Evolutionary conservation across 345 rosid species (phyloP), one percentile per base, ranked within the genome.

Genomic region (Eucalyptus cloeziana): DNA sequence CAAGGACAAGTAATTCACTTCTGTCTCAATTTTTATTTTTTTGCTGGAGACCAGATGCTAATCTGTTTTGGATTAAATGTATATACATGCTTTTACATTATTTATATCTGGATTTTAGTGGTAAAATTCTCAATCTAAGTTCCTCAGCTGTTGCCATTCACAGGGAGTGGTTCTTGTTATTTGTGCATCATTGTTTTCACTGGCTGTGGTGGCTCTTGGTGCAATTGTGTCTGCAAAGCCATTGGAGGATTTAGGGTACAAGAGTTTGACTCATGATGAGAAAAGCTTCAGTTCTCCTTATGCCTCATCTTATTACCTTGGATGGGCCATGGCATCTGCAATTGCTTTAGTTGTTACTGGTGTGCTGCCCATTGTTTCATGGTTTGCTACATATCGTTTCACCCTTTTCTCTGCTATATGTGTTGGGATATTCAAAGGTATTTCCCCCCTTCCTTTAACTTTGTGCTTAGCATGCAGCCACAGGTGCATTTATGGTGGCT

Each of bases 311-410:
- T 95, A 92, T 56, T 98, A 96, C 93, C 93, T 98, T 92, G 99
- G 99, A 76, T 98, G 99, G 99, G 98, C 98, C 76, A 96, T 98
- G 96, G 98, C 99, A 88, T 94, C 98, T 91, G 99, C 94, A 86
- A 95, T 98, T 92, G 97, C 99, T 90, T 92, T 98, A 90, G 93
- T 95, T 86, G 99, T 97, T 89, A 96, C 98, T 64, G 99, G 98
- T 88, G 93, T 96, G 92, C 94, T 98, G 89, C 99, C 99, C 79
- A 96, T 98, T 90, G 90, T 96, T 92, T 98, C 99, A 79, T 98
- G 99, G 99, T 98, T 98, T 90, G 96, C 96, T 25, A 96, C 99
- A 54, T 98, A 98, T 89, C 94, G 99, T 85, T 98, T 98, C 91
- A 95, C 99, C 91, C 92, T 92, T 86, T 98, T 98, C 89, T 98